Base-by-base conservation (phyloP, 768 basidiomycete genomes). In the Cyathus striatus region DNA sequence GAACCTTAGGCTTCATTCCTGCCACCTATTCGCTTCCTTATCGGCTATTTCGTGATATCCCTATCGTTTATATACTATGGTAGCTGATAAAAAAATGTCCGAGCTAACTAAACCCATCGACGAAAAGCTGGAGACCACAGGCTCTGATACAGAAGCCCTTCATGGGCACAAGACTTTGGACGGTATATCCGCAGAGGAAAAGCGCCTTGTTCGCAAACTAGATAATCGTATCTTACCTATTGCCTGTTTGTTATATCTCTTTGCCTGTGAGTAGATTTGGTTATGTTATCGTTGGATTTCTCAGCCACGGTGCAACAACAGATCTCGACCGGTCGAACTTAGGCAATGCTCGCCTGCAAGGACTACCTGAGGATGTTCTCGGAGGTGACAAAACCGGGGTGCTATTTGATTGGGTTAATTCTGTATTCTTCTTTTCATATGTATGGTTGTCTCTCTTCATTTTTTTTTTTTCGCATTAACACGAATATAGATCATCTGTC, bases 361-460 rank as follows among this genome's bases (percentile, higher is more conserved):
- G 84, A 9, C 62, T 90, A 10, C 74, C 81, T 3, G 56, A 76
- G 27, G 83, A 89, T 46, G 63, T 68, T 10, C 75, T 90, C 10
- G 72, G 71, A 10, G 85, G 86, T 5, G 87, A 89, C 52, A 73
- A 74, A 6, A 80, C 78, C 0, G 86, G 87, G 1, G 48, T 69
- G 18, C 65, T 79, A n/a, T 89, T 86, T 53, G 86, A 86, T 55
- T 88, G 85, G 86, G 61, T 86, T 34, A 84, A 81, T 44, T 82
- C 86, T 1, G 70, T 73, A 6, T 90, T 90, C 64, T 90, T 83
- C 62, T 79, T 90, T 61, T 79, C 88, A 48, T 90, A 89, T 57
- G 86, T 83, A 44, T 44, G 76, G n/a, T n/a, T n/a, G n/a, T n/a
- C n/a, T n/a, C n/a, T n/a, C n/a, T n/a, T n/a, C n/a, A n/a, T n/a